These are phyloP conservation scores for Trypanosoma scelopori DNA, from an alignment of 208 protist species.

Conservation along the genomic window DNA sequence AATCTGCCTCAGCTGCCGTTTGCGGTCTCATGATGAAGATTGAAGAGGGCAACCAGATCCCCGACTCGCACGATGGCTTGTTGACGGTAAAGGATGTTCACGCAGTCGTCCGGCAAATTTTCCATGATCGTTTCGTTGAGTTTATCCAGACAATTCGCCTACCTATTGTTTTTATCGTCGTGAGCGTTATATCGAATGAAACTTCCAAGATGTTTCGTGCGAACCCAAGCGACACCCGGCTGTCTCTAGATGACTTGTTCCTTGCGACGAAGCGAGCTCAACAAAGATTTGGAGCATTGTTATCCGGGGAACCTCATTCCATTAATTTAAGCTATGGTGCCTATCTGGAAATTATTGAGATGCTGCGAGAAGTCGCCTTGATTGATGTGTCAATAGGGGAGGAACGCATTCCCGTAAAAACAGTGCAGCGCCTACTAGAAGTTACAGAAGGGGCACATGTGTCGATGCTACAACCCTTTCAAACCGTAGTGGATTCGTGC, in stretches of 20 bases:
- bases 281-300: conserved; percentile 45
- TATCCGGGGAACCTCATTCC: conserved; percentile 53
- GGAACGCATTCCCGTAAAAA: conserved; percentile 71
- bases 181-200: conserved; percentile 68
- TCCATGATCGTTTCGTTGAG: conserved; percentile 87
- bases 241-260: conserved; percentile 61
- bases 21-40: conserved; percentile 82
- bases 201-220: conserved; percentile 52
- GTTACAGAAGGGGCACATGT: conserved; percentile 68
- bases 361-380: conserved; percentile 74
- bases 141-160: conserved; percentile 75
- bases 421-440: conserved; percentile 43
- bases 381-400: conserved; percentile 81
- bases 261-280: conserved; percentile 51
- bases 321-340: conserved; percentile 51
- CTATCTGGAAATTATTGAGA: conserved; percentile 68
- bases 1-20: conserved; percentile 80
- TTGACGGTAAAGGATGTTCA: conserved; percentile 76
- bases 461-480: conserved; percentile 76
- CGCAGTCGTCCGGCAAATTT: conserved; percentile 79
- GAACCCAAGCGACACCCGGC: conserved; percentile 49
- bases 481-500: conserved; percentile 80
- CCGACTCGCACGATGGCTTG: conserved; percentile 44
- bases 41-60: conserved; percentile 44
- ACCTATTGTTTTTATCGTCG: conserved; percentile 68